These are phyloP conservation scores for Fusarium sp. DNA, from an alignment of 2,329 filamentous ascomycete genomes.

Conservation along the genomic window DNA sequence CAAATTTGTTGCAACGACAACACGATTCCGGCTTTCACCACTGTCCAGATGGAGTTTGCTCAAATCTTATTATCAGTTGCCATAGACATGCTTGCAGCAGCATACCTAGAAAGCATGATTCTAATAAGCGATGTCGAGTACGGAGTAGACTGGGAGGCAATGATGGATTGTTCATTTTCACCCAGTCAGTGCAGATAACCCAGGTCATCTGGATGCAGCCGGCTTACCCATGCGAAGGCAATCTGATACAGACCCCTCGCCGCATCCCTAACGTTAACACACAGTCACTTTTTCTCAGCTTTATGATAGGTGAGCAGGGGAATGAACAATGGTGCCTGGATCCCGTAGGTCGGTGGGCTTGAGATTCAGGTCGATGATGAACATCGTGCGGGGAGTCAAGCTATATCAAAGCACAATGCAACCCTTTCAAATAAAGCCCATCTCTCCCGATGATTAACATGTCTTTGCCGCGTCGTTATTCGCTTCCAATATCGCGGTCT, in stretches of 20 bases:
- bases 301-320: conserved; percentile 15
- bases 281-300: conserved; percentile 5
- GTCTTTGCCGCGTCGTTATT: conserved; percentile 31
- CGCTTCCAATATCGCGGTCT: conserved; percentile 8
- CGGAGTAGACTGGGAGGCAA: background rate
- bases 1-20: conserved; percentile 14
- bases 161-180: background rate
- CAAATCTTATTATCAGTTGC: conserved; percentile 13
- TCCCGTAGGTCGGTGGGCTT: conserved; percentile 34
- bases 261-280: conserved; percentile 19
- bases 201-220: conserved; percentile 35
- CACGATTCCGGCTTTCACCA: conserved; percentile 12
- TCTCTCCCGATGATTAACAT: conserved; percentile 9
- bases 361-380: conserved; percentile 34
- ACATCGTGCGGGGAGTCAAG: conserved; percentile 32
- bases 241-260: conserved; percentile 35
- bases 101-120: background rate
- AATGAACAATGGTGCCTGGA: conserved; percentile 40
- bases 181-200: background rate
- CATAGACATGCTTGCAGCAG: conserved; percentile 2
- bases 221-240: conserved; percentile 30
- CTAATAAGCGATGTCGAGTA: background rate
- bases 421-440: conserved; percentile 28
- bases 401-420: conserved; percentile 32
- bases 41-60: background rate